Evolutionary conservation across 441 rosid species (phyloP), one percentile per base, ranked within the genome.

Genomic region (Gossypium gossypioides): DNA sequence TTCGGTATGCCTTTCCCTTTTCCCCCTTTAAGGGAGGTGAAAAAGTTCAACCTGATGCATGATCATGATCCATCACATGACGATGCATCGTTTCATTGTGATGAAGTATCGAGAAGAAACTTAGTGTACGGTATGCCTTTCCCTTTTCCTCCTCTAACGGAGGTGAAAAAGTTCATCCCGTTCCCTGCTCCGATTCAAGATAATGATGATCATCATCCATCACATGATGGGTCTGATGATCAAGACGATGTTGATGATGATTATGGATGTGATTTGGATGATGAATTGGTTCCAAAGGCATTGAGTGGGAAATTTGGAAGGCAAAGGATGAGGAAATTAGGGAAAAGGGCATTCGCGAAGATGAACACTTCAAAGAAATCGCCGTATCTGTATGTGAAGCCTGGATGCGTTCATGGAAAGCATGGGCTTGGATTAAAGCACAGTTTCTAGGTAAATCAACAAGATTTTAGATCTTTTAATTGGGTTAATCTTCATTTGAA

Each of bases 241-340:
- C 55, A 46, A 1, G 78, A 16, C 7, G 68, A 46, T 18, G 52
- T 57, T 18, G 25, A 6, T 4, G 44, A 19, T 13, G 69, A 75
- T 2, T 82, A 75, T 71, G 88, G 77, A 2, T 82, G 81, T 64
- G 96, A 86, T 72, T 75, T 87, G 66, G 93, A 92, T 61, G 96
- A 89, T 19, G 96, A 92, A 77, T 75, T 89, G 21, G 87, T 92
- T 68, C 95, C 89, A 10, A 58, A 84, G 74, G 44, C 83, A 22
- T 69, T 85, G 74, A 77, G 80, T 6, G 88, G 76, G 75, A 91
- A 86, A 81, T 69, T 91, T 5, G 93, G 82, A 71, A 86, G 87
- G 77, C 85, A 86, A 84, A 87, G 97, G 83, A 86, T 89, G 84
- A 83, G 90, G 84, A 88, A 88, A 68, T 65, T 86, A 77, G 92